phyloP scores from a whole-genome alignment of 176 grass and related monocot genomes.

The Eleusine indica region DNA sequence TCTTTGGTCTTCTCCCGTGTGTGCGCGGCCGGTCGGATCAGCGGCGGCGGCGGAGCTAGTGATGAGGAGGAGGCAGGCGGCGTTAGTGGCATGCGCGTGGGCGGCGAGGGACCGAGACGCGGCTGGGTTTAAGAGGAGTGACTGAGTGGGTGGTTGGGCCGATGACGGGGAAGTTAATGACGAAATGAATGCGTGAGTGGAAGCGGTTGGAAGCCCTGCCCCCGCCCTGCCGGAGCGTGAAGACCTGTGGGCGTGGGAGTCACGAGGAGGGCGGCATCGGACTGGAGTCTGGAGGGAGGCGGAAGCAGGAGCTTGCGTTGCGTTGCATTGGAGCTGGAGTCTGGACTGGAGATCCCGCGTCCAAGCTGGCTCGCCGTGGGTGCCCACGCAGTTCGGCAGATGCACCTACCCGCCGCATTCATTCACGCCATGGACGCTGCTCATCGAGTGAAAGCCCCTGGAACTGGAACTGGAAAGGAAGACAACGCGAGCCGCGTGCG shows the following conservation, averaged over 20 bases:
- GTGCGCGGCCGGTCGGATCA: not conserved
- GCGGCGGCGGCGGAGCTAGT: conserved; percentile 12
- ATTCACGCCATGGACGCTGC: conserved; percentile 30
- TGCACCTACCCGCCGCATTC: conserved; percentile 35
- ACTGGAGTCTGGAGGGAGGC: no score
- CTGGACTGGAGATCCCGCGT: conserved; percentile 10
- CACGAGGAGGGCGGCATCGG: not conserved
- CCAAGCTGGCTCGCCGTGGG: conserved; percentile 12
- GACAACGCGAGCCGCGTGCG: not conserved
- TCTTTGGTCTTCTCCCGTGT: not conserved
- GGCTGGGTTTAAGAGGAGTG: conserved; percentile 42
- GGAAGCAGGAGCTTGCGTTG: not conserved
- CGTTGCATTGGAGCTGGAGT: not conserved
- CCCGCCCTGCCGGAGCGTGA: not conserved
- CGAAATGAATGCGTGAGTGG: conserved; percentile 42
- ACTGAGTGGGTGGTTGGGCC: conserved; percentile 35
- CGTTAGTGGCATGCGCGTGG: conserved; percentile 2
- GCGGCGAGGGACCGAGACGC: not conserved
- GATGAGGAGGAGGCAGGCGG: not conserved
- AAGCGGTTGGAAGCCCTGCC: conserved; percentile 31
- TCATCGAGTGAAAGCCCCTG: not conserved
- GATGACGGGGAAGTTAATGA: conserved; percentile 37
- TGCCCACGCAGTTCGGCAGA: conserved; percentile 33
- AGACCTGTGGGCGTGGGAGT: conserved; percentile 1
- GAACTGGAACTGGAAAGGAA: not conserved